Percentiles rank a stretch among this genome's conserved stretches.
These are phyloP conservation scores for Thecamonas trahens DNA, from an alignment of 78 protist species.

Conservation along the genomic window DNA sequence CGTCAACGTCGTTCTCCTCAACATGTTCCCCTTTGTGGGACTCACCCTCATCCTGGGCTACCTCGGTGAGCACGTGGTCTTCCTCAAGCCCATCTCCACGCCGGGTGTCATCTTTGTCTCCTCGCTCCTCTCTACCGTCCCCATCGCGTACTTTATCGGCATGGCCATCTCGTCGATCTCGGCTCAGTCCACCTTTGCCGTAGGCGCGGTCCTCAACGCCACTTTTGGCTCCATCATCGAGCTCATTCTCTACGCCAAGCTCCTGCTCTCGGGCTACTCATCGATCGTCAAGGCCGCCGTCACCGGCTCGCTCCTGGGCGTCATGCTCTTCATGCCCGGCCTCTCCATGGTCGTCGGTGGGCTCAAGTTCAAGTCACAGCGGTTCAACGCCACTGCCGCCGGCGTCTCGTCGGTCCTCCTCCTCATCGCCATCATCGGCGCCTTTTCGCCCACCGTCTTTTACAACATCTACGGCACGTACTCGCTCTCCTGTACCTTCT, in stretches of 20 bases:
- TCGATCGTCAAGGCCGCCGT: slow-evolving; percentile 17
- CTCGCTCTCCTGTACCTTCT: slow-evolving; percentile 14
- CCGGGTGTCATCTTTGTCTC: not conserved
- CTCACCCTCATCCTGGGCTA: slow-evolving; percentile 4
- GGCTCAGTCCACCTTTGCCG: slow-evolving; percentile 65
- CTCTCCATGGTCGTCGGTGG: slow-evolving; percentile 70
- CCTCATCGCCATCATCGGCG: slow-evolving; percentile 58
- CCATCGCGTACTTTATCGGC: slow-evolving; percentile 67
- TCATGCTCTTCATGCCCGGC: slow-evolving; percentile 70
- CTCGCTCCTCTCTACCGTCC: slow-evolving; percentile 53
- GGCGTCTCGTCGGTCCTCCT: slow-evolving; percentile 54
- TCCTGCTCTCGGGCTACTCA: not conserved
- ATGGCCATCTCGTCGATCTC: slow-evolving; percentile 55
- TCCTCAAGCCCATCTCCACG: not conserved
- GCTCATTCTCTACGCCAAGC: slow-evolving; percentile 45
- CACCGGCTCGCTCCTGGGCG: slow-evolving; percentile 64
- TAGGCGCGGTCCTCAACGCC: slow-evolving; percentile 77
- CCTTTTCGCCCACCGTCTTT: slow-evolving; percentile 55
- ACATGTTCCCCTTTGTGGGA: slow-evolving; percentile 17
- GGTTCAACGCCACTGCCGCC: slow-evolving; percentile 58
- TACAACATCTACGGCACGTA: slow-evolving; percentile 39
- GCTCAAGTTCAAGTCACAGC: slow-evolving; percentile 60
- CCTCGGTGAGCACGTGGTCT: too few relatives aligned
- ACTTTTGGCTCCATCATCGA: slow-evolving; percentile 74
- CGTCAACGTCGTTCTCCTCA: not conserved